phyloP scores from a whole-genome alignment of 345 rosid genomes.

The Melastoma malabathricum region DNA sequence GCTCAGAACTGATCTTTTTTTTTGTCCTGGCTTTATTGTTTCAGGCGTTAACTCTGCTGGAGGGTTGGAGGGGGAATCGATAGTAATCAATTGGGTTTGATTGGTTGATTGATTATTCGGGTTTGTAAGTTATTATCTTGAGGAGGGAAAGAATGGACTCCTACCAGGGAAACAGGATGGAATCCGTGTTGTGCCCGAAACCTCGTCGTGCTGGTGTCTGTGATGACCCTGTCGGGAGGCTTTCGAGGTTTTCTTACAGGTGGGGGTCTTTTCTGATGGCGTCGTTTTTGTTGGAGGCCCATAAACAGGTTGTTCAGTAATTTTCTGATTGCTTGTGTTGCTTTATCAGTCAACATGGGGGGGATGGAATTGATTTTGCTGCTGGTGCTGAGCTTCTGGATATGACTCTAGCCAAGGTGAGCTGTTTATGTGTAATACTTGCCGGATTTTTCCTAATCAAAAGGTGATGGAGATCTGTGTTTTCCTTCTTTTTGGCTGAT shows the following conservation, averaged over 20 bases:
- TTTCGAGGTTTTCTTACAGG: constrained; percentile 6
- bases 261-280: not conserved
- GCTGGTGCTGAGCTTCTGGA: constrained; percentile 16
- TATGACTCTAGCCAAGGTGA: constrained; percentile 10
- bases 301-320: not conserved
- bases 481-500: too few relatives aligned
- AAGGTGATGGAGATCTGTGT: too few relatives aligned
- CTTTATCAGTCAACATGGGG: constrained; percentile 4
- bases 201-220: constrained; percentile 11
- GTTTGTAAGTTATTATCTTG: too few relatives aligned
- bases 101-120: too few relatives aligned
- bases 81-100: too few relatives aligned
- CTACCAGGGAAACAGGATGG: constrained; percentile 13
- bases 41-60: too few relatives aligned
- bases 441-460: not conserved
- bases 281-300: not conserved
- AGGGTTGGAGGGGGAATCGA: too few relatives aligned
- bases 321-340: too few relatives aligned
- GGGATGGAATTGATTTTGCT: constrained; percentile 7
- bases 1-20: too few relatives aligned
- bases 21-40: too few relatives aligned
- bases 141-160: constrained; percentile 4
- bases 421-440: not conserved
- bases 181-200: constrained; percentile 14
- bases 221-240: constrained; percentile 1